phyloP scores from a whole-genome alignment of 495 filamentous ascomycete genomes.

The Trichoderma virens region DNA sequence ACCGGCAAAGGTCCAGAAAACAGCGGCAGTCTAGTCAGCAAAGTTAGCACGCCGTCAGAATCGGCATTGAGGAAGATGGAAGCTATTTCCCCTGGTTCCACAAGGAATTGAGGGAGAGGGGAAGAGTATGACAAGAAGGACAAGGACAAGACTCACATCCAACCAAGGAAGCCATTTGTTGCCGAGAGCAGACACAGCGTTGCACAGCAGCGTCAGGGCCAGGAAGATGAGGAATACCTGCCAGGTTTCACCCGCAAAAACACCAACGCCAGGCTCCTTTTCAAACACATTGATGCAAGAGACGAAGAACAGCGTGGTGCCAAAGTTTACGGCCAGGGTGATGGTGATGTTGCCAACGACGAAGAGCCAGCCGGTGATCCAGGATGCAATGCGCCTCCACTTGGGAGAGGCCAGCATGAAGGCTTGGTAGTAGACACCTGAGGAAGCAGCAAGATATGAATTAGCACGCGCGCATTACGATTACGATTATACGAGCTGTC shows the following conservation, averaged over 20 bases:
- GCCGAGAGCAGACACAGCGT: slow-evolving; percentile 47
- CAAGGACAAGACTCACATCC: slow-evolving; percentile 35
- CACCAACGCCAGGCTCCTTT: slow-evolving; percentile 23
- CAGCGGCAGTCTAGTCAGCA: slow-evolving; percentile 35
- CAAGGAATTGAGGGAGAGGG: too few relatives aligned
- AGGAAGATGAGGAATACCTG: slow-evolving; percentile 56
- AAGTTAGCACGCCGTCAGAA: background rate
- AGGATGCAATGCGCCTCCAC: slow-evolving; percentile 43
- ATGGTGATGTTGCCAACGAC: slow-evolving; percentile 65
- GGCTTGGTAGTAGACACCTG: slow-evolving; percentile 45
- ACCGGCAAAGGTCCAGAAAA: slow-evolving; percentile 44
- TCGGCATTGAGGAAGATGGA: background rate
- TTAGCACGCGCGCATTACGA: slow-evolving; percentile 1
- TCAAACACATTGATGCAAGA: slow-evolving; percentile 49
- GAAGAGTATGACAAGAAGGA: background rate
- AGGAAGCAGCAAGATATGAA: background rate
- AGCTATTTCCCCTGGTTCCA: too few relatives aligned
- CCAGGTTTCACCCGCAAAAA: slow-evolving; percentile 41
- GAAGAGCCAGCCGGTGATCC: slow-evolving; percentile 61
- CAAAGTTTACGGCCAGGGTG: slow-evolving; percentile 61
- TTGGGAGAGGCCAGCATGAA: slow-evolving; percentile 42
- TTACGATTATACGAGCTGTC: background rate
- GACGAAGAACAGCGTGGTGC: slow-evolving; percentile 47
- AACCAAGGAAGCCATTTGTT: slow-evolving; percentile 50
- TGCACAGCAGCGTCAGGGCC: slow-evolving; percentile 46